A percentile compares a stretch with the other conserved stretches of the same genome.
Evolutionary conservation across 129 eudicot genomes (phyloP).

Genomic region (Lactuca sativa): DNA sequence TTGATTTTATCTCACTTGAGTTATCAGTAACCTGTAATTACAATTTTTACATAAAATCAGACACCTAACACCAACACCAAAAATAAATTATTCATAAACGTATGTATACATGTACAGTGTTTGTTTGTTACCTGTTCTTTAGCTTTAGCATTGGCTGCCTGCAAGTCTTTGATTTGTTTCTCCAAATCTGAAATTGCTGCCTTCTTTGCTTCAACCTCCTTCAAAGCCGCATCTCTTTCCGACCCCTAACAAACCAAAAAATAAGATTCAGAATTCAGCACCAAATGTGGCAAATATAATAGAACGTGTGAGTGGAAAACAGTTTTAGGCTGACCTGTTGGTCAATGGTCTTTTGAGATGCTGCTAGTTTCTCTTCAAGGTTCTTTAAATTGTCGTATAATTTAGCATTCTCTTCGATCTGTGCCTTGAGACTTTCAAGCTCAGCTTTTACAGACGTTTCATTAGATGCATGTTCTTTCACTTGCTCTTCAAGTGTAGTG

Average conservation of each 20-base stretch:
- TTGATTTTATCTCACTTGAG: slow-evolving; percentile 34
- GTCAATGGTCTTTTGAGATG: slow-evolving; percentile 43
- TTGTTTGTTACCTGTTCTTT: slow-evolving; percentile 54
- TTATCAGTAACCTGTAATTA: slow-evolving; percentile 16
- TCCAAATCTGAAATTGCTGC: slow-evolving; percentile 44
- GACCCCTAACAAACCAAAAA: slow-evolving; percentile 35
- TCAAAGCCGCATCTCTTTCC: slow-evolving; percentile 65
- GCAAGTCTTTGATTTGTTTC: slow-evolving; percentile 68
- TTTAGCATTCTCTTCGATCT: slow-evolving; percentile 44
- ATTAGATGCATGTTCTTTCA: slow-evolving; percentile 57
- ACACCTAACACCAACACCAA: neutral
- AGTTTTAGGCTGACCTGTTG: slow-evolving; percentile 37
- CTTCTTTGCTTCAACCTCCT: slow-evolving; percentile 67
- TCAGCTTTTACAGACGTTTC: slow-evolving; percentile 55
- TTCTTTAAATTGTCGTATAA: slow-evolving; percentile 50
- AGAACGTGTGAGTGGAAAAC: neutral
- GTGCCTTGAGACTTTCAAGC: slow-evolving; percentile 52
- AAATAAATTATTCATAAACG: neutral
- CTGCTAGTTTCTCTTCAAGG: slow-evolving; percentile 58
- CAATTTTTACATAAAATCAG: neutral
- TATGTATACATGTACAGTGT: slow-evolving; percentile 14
- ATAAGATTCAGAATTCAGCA: slow-evolving; percentile 4
- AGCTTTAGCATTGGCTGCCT: slow-evolving; percentile 44
- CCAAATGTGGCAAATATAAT: neutral
- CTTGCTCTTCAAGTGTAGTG: slow-evolving; percentile 63